Base-by-base conservation (phyloP, 1,139 yeast genomes). In the Saccharomyces hybrid region DNA sequence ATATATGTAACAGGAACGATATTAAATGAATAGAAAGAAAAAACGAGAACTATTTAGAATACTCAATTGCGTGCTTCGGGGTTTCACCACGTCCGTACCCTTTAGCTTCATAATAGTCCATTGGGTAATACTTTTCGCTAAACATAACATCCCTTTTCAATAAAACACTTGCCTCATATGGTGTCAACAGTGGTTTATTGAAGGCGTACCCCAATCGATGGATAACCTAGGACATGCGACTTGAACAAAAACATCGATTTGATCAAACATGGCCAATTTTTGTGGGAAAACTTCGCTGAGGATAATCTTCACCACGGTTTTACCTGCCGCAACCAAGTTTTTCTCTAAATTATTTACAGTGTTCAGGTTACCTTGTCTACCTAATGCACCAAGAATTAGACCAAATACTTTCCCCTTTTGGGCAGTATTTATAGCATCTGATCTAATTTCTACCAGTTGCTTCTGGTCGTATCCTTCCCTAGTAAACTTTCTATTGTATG, bases 181-280 rank as follows among this genome's bases (percentile, higher is more conserved):
- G 99, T 0, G 99, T 91, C 55, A 93, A 73, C 49, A 93, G 75
- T 0, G 99, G 99, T 67, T 87, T 88, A 56, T 84, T 83, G 67
- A 93, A 93, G 0, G 99, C 99, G 69, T 95, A 93, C 0, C 99
- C 99, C 99, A 93, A 70, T 93, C 99, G 48, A 93, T 93, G 2
- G 97, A 88, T 53, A 93, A 75, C 62, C 99, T 76, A 0, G 99
- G 99, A 69, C 99, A 93, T 0, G 99, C 99, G 3, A 93, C 97
- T 71, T 93, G 99, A 19, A 93, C 87, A 78, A 95, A 93, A 4
- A 91, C 96, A 71, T 93, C 99, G 21, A 93, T 82, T 65, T 89
- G 95, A 64, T 88, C 91, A 73, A 93, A 93, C 84, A 87, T 86
- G n/a, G 97, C 86, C 44, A 93, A 74, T 65, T 93, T 93, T 54